Percentiles rank a stretch among this genome's conserved stretches.
Conservation (phyloP, 192 early-diverging fungal species). For the Geranomyces variabilis region DNA sequence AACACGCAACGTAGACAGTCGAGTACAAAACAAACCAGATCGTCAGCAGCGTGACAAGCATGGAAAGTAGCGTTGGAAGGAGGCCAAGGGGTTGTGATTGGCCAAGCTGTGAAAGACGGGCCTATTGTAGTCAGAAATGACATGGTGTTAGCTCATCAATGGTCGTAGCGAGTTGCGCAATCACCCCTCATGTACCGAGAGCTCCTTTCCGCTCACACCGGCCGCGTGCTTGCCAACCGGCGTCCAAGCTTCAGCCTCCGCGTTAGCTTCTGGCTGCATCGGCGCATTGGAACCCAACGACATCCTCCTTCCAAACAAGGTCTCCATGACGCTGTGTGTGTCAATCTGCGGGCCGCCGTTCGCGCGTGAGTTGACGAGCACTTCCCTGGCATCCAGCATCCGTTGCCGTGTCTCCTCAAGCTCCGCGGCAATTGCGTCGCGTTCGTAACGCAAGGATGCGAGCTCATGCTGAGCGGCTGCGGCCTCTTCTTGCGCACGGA, state of each 20-base stretch:
- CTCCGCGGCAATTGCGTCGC: neutral
- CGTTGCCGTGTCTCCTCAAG: constrained; percentile 4
- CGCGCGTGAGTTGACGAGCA: neutral
- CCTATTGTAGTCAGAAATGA: neutral
- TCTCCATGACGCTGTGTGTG: constrained; percentile 7
- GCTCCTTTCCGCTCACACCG: constrained; percentile 19
- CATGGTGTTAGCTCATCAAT: neutral
- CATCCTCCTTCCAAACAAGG: constrained; percentile 10
- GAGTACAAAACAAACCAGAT: constrained; percentile 34
- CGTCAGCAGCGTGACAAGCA: constrained; percentile 10
- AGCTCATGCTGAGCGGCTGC: neutral
- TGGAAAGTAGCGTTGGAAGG: constrained; percentile 1
- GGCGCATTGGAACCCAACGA: neutral
- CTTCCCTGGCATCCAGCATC: constrained; percentile 1
- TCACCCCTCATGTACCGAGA: constrained; percentile 23
- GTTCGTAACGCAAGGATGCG: neutral
- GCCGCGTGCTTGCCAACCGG: constrained; percentile 9
- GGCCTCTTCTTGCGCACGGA: neutral
- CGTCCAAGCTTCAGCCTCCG: constrained; percentile 30
- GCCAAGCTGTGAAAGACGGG: constrained; percentile 20
- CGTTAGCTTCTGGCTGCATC: neutral
- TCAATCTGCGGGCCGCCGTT: neutral
- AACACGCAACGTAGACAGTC: constrained; percentile 36
- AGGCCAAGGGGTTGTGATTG: constrained; percentile 12
- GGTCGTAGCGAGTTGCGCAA: neutral